A percentile compares a stretch with the other conserved stretches of the same genome.
phyloP scores from a whole-genome alignment of 2,329 filamentous ascomycete genomes.

The Colletotrichum incanum region DNA sequence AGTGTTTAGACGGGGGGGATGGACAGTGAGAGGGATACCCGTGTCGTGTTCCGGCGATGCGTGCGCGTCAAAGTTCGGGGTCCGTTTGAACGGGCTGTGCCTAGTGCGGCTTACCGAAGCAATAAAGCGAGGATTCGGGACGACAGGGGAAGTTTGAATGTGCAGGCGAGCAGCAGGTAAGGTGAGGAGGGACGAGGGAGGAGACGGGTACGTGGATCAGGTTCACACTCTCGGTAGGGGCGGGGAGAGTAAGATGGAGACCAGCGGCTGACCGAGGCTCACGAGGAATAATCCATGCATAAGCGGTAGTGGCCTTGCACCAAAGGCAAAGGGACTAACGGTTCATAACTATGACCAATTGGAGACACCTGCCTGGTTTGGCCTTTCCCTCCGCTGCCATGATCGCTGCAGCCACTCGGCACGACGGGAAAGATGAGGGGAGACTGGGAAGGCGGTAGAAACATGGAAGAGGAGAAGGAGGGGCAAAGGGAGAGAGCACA shows the following conservation, averaged over 20 bases:
- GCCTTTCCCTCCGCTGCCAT: conserved; percentile 10
- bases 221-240: neutral
- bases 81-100: conserved; percentile 34
- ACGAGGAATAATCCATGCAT: conserved; percentile 9
- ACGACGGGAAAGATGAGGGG: neutral
- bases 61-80: conserved; percentile 32
- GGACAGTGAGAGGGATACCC: neutral
- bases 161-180: conserved; percentile 21
- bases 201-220: neutral
- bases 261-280: neutral
- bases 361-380: conserved; percentile 13
- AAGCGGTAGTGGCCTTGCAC: neutral
- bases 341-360: conserved; percentile 34
- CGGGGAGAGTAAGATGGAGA: neutral
- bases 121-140: conserved; percentile 1
- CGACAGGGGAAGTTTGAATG: conserved; percentile 11
- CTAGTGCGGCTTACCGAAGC: conserved; percentile 35
- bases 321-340: neutral
- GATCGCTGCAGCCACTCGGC: conserved; percentile 16
- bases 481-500: neutral
- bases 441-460: neutral
- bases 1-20: neutral
- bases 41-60: conserved; percentile 31
- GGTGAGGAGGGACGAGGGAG: neutral
- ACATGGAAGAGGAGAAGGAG: neutral